Evolutionary conservation across 345 rosid genomes (phyloP).

Genomic region (Diplotaxis tenuifolia): DNA sequence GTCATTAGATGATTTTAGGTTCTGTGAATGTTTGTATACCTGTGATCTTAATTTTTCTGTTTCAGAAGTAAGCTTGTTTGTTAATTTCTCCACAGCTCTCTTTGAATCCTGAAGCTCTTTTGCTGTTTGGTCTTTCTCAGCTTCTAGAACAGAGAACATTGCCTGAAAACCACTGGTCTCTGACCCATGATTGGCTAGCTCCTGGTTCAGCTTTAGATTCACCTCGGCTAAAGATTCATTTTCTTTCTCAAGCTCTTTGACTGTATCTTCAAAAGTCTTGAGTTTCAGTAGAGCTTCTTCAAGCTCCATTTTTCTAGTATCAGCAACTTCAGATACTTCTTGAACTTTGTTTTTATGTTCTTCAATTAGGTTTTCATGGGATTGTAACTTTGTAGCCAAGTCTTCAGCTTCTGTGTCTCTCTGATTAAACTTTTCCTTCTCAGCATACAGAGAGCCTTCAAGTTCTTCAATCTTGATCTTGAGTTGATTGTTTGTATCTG

Average conservation of each 20-base stretch:
- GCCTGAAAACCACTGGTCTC: conserved; percentile 48
- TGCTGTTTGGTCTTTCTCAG: conserved; percentile 58
- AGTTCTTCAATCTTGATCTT: conserved; percentile 69
- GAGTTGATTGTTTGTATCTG: conserved; percentile 66
- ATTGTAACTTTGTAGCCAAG: conserved; percentile 51
- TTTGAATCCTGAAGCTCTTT: conserved; percentile 63
- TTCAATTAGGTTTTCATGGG: conserved; percentile 52
- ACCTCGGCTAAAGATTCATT: conserved; percentile 67
- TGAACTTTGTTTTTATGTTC: conserved; percentile 46
- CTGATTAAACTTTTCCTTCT: conserved; percentile 35
- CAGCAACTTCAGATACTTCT: conserved; percentile 55
- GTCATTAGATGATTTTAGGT: neutral
- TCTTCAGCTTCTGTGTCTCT: conserved; percentile 58
- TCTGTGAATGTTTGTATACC: conserved; percentile 42
- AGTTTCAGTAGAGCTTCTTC: conserved; percentile 53
- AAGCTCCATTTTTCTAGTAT: conserved; percentile 51
- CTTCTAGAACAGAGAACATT: conserved; percentile 45
- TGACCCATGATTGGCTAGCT: conserved; percentile 61
- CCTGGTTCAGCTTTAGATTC: conserved; percentile 65
- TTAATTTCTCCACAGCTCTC: conserved; percentile 52
- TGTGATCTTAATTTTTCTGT: conserved; percentile 62
- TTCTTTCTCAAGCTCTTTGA: conserved; percentile 69
- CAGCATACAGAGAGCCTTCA: conserved; percentile 49
- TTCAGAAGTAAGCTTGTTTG: conserved; percentile 58
- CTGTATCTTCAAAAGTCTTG: conserved; percentile 49